phyloP scores from a whole-genome alignment of 768 basidiomycete genomes.

The Phaeotremella fagi region DNA sequence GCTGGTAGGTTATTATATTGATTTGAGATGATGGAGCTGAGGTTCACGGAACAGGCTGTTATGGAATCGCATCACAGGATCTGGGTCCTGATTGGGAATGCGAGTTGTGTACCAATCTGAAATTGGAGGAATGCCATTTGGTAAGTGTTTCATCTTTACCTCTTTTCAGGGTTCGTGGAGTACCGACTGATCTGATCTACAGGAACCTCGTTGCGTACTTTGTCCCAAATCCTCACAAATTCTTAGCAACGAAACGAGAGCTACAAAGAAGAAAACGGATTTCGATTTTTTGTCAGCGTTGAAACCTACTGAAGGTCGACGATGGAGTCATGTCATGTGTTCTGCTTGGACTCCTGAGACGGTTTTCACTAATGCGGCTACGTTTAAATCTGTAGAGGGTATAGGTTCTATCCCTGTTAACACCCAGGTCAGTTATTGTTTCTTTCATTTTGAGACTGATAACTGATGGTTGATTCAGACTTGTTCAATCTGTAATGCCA shows the following conservation, averaged over 20 bases:
- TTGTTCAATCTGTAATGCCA: conserved; percentile 68
- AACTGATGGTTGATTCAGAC: conserved; percentile 51
- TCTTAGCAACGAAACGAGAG: conserved; percentile 40
- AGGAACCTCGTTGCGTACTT: conserved; percentile 80
- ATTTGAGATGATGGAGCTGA: not conserved
- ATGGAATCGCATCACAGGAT: conserved; percentile 61
- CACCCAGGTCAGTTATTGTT: conserved; percentile 58
- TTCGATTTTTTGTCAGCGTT: conserved; percentile 59
- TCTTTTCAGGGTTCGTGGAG: no score
- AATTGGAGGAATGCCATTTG: conserved; percentile 71
- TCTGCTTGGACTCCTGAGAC: conserved; percentile 81
- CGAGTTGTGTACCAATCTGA: conserved; percentile 80
- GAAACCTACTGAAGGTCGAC: conserved; percentile 90
- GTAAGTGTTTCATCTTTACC: conserved; percentile 51
- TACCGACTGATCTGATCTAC: conserved; percentile 3
- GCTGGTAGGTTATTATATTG: conserved; percentile 56
- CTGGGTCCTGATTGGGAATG: conserved; percentile 72
- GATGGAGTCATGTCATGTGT: conserved; percentile 88
- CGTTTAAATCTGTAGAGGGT: conserved; percentile 77
- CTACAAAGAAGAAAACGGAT: conserved; percentile 30
- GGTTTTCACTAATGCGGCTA: conserved; percentile 68
- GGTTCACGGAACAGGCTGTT: conserved; percentile 54
- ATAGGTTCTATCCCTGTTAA: conserved; percentile 63
- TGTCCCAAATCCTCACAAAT: conserved; percentile 67
- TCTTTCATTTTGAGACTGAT: not conserved